Evolutionary conservation across 495 filamentous ascomycete genomes (phyloP), one percentile per base, ranked within the genome.

Genomic region (Aspergillus kassunensis): DNA sequence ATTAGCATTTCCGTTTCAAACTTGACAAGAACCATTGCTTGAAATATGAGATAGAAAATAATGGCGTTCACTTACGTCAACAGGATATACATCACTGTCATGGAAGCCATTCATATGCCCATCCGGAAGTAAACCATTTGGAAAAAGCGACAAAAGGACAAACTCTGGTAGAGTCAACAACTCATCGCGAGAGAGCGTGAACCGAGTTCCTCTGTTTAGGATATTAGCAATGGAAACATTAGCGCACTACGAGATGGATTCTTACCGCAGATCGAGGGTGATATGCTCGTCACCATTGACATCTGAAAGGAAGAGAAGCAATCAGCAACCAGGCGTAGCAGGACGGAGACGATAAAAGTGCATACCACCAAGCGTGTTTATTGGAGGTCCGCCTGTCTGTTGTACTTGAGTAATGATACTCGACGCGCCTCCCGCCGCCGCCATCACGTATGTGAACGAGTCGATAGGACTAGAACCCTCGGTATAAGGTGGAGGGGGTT

Each of bases 391-490:
- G 51, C 87, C 92, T 56, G 87, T 85, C 69, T 97, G 93, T 62
- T 93, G 89, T 48, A 98, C 93, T 75, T 98, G 93, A 70, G 93
- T 98, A 71, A 98, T 91, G 65, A 98, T 95, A 82, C 92, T 97
- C 73, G 92, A 85, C 58, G 91, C 89, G 70, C 91, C 93, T 78
- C 90, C 91, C 70, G 91, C 90, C 64, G 90, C 87, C 71, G 91
- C 90, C 95, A 97, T 97, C 59, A 95, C 84, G 83, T 96, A 98
- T 60, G 88, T 87, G 64, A 98, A 98, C 39, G 88, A 90, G 40
- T 87, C 82, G 68, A 98, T 83, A 44, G 95, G 95, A 71, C 89
- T 96, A 50, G 79, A 85, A 56, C 91, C 90, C 81, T 97, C 93
- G 51, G 88, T 90, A 67, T 98, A 98, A 33, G 93, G 93, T 41